phyloP scores from a whole-genome alignment of 768 basidiomycete species.

The Kwoniella dejecticola region DNA sequence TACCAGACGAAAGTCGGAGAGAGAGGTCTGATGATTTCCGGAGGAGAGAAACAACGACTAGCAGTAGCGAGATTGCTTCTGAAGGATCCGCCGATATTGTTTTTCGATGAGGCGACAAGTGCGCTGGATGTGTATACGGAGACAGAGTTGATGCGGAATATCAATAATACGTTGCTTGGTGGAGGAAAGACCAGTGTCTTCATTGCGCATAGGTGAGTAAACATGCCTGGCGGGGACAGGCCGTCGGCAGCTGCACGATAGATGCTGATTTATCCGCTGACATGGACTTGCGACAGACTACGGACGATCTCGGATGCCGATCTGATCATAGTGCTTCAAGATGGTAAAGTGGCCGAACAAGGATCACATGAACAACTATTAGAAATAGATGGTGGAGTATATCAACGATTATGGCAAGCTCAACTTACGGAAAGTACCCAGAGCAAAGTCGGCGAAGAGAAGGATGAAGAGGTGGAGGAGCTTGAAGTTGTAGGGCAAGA shows the following conservation, averaged over 20 bases:
- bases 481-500: constrained; percentile 1
- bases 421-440: constrained; percentile 50
- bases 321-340: constrained; percentile 86
- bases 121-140: constrained; percentile 95
- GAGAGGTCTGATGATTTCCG: constrained; percentile 95
- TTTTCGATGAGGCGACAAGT: constrained; percentile 98
- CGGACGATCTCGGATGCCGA: constrained; percentile 60
- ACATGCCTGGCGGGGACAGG: too few relatives aligned
- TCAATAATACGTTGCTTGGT: constrained; percentile 74
- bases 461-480: constrained; percentile 17
- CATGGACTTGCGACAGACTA: too few relatives aligned
- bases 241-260: constrained; percentile 63
- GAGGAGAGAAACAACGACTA: constrained; percentile 95
- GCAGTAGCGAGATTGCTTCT: constrained; percentile 89
- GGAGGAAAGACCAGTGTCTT: constrained; percentile 90
- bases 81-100: constrained; percentile 92
- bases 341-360: constrained; percentile 87
- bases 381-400: constrained; percentile 61
- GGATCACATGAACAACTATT: constrained; percentile 90
- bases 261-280: background rate
- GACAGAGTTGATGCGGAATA: constrained; percentile 89
- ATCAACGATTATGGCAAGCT: constrained; percentile 55
- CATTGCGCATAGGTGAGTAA: constrained; percentile 89
- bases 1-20: constrained; percentile 93
- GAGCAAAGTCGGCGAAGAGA: constrained; percentile 15